Conservation (phyloP, 2,329 filamentous ascomycete species). For the Claviceps spartinae region DNA sequence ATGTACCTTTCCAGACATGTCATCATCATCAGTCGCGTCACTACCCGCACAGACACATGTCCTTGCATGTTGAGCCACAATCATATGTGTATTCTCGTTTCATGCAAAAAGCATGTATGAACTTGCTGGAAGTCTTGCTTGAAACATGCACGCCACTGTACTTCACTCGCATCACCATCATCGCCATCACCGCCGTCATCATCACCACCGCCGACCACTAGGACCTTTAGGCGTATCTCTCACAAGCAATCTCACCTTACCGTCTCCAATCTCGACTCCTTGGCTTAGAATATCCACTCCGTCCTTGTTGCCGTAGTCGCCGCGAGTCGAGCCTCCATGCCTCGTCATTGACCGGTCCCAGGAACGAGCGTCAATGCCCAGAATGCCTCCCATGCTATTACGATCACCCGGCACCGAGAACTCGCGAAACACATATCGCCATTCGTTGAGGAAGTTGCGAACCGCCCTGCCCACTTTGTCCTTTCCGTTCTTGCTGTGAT, state of each 20-base stretch:
- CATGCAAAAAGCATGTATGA: too few species aligned
- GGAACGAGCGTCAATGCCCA: conserved; percentile 53
- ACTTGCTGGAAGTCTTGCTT: too few species aligned
- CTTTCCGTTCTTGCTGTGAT: conserved; percentile 97
- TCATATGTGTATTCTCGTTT: too few species aligned
- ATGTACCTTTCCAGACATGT: too few species aligned
- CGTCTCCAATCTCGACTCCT: conserved; percentile 29
- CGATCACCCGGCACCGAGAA: conserved; percentile 94
- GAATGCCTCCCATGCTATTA: conserved; percentile 63
- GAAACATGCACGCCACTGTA: too few species aligned
- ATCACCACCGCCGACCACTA: conserved; percentile 30
- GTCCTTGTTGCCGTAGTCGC: conserved; percentile 25
- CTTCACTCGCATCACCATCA: too few species aligned
- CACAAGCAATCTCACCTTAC: conserved; percentile 52
- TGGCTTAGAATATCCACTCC: conserved; percentile 47
- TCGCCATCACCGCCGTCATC: neutral
- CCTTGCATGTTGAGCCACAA: too few species aligned
- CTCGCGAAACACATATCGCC: conserved; percentile 90
- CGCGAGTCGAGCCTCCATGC: conserved; percentile 21
- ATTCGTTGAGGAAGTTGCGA: conserved; percentile 81
- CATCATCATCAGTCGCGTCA: too few species aligned
- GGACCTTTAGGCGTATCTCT: conserved; percentile 45
- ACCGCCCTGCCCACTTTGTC: conserved; percentile 96
- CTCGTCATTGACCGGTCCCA: conserved; percentile 48
- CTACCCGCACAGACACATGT: too few species aligned